Evolutionary conservation across 1,284 basidiomycete species (phyloP), one percentile per base, ranked within the genome.

Genomic region (Tilletia setariae): DNA sequence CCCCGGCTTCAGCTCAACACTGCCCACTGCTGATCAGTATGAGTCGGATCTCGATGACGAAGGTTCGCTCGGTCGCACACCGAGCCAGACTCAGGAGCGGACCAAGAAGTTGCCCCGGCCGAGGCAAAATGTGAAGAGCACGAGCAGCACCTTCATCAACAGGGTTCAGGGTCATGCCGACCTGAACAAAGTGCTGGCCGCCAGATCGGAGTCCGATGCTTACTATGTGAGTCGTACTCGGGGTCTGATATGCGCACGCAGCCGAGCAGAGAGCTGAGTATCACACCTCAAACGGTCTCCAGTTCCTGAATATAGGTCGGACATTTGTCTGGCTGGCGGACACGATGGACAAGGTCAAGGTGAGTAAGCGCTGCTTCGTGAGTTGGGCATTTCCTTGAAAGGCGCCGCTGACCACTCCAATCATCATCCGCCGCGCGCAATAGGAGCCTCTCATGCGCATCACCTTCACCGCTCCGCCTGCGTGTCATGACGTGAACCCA

Each of bases 71-170:
- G 46, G 16, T n/a, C 46, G 46, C 35, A 44, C 42, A 51, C 42
- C 23, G 19, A 62, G 35, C 44, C 65, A 61, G 46, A 23, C 46
- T 65, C 67, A 64, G 40, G 65, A 64, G 35, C 64, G 59, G 62
- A 47, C 46, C 23, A 61, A 61, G 56, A 76, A 76, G n/a, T 68
- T 70, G 1, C 66, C 89, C 8, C 86, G 91, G 47, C 92, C 93
- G 23, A 94, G 92, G 82, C 91, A 92, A 75, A 94, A 90, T 78
- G 89, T 95, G 78, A 87, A 90, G 67, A 92, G 91, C 0, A 92
- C 91, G 0, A 92, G 90, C 23, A 94, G 91, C 40, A 91, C 90
- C 1, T 95, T 96, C 83, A 90, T 96, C 75, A 90, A 91, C 1
- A 87, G 93, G 23, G 85, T 92, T 66, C 91, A 94, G 78, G 89